Evolutionary conservation across 306 rosid species (phyloP).

Genomic region (Luffa aegyptiaca): DNA sequence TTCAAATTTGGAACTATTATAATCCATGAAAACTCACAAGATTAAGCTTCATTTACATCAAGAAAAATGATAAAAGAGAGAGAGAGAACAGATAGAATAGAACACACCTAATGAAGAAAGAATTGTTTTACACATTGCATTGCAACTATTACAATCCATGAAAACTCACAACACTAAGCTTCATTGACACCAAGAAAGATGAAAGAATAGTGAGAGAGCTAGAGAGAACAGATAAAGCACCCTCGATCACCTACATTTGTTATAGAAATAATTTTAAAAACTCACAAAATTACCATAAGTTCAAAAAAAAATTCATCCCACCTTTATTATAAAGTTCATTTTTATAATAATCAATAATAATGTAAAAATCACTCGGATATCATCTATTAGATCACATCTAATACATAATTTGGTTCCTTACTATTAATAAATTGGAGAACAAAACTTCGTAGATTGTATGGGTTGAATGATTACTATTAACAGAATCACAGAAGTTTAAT

Average conservation of each 20-base stretch:
- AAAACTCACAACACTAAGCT: background rate
- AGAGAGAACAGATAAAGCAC: background rate
- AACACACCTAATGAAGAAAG: background rate
- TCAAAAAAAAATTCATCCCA: too few species aligned
- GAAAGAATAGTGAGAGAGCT: background rate
- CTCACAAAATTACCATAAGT: background rate
- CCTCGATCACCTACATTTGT: background rate
- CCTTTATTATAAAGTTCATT: background rate
- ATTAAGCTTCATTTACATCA: background rate
- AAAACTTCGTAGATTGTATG: background rate
- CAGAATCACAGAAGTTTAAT: background rate
- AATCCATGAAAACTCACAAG: background rate
- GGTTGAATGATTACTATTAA: background rate
- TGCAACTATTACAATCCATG: background rate
- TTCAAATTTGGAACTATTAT: background rate
- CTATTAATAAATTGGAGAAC: background rate
- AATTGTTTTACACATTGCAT: background rate
- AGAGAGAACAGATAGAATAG: background rate
- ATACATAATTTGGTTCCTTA: background rate
- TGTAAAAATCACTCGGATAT: background rate
- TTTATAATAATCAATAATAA: background rate
- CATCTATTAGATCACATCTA: background rate
- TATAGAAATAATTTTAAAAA: background rate
- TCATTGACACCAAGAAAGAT: background rate
- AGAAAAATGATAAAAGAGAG: background rate